Conservation (phyloP, 108 stramenopile species). For the Craspedostauros australis region DNA sequence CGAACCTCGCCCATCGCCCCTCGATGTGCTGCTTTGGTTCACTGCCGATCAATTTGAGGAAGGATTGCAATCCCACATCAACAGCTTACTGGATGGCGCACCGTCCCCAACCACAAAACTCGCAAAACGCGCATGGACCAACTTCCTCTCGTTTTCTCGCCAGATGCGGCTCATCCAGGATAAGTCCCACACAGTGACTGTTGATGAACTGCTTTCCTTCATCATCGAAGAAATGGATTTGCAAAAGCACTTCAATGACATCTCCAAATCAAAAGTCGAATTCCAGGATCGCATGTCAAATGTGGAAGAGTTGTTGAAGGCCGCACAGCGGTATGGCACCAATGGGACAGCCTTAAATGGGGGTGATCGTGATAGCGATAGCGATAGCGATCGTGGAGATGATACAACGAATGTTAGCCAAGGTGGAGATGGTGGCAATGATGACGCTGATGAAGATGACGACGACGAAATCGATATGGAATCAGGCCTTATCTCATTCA, state of each 20-base stretch:
- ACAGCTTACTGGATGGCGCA: slow-evolving; percentile 8
- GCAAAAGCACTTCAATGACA: slow-evolving; percentile 54
- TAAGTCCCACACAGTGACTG: slow-evolving; percentile 23
- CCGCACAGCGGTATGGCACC: slow-evolving; percentile 47
- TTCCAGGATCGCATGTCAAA: slow-evolving; percentile 62
- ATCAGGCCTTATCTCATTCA: slow-evolving; percentile 51
- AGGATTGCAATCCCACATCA: background rate
- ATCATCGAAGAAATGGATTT: slow-evolving; percentile 53
- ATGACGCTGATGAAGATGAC: slow-evolving; percentile 8
- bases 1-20: slow-evolving; percentile 29
- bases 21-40: slow-evolving; percentile 61
- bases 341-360: slow-evolving; percentile 40
- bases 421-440: slow-evolving; percentile 20
- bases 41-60: slow-evolving; percentile 14
- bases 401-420: slow-evolving; percentile 22
- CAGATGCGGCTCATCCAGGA: slow-evolving; percentile 37
- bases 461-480: slow-evolving; percentile 21
- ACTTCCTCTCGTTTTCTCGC: slow-evolving; percentile 49
- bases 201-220: slow-evolving; percentile 39
- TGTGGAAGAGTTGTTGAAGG: slow-evolving; percentile 57
- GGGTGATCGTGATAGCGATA: background rate
- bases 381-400: background rate
- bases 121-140: slow-evolving; percentile 56
- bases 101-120: slow-evolving; percentile 27
- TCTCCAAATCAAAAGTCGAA: slow-evolving; percentile 65